phyloP scores from a whole-genome alignment of 2,329 filamentous ascomycete genomes.

The Botryotinia globosa region DNA sequence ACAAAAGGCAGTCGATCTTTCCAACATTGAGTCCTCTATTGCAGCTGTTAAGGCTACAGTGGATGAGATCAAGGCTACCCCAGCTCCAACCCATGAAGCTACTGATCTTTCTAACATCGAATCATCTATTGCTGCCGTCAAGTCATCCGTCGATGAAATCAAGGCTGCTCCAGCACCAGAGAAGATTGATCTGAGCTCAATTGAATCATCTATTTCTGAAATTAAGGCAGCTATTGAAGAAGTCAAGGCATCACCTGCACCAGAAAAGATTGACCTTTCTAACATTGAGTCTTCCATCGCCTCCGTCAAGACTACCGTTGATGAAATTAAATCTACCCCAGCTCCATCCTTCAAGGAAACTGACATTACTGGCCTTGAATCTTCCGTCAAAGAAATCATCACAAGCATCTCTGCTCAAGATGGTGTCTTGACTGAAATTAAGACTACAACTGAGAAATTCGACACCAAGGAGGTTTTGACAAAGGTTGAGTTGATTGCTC shows the following conservation, averaged over 20 bases:
- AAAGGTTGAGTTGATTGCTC: constrained; percentile 12
- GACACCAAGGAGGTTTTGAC: constrained; percentile 23
- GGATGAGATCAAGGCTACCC: constrained; percentile 27
- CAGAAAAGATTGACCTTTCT: constrained; percentile 26
- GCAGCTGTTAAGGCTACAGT: constrained; percentile 1
- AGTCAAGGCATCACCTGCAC: constrained; percentile 18
- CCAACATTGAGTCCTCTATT: constrained; percentile 19
- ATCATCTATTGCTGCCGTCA: constrained; percentile 24
- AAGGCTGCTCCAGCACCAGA: constrained; percentile 21
- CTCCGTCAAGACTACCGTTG: constrained; percentile 24
- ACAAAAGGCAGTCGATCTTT: constrained; percentile 21
- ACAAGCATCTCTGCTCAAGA: constrained; percentile 17
- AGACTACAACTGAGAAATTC: constrained; percentile 27
- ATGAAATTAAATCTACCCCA: constrained; percentile 22
- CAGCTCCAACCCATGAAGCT: constrained; percentile 18
- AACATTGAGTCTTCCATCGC: constrained; percentile 24
- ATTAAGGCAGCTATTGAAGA: constrained; percentile 25
- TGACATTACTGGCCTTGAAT: constrained; percentile 26
- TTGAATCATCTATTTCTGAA: constrained; percentile 26
- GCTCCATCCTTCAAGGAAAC: constrained; percentile 21
- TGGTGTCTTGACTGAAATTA: constrained; percentile 29
- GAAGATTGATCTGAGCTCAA: constrained; percentile 23
- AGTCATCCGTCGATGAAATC: constrained; percentile 23
- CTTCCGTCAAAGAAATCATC: constrained; percentile 24
- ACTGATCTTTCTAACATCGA: constrained; percentile 25